Conservation (phyloP, 108 stramenopile species). For the Schizochytrium sp. region DNA sequence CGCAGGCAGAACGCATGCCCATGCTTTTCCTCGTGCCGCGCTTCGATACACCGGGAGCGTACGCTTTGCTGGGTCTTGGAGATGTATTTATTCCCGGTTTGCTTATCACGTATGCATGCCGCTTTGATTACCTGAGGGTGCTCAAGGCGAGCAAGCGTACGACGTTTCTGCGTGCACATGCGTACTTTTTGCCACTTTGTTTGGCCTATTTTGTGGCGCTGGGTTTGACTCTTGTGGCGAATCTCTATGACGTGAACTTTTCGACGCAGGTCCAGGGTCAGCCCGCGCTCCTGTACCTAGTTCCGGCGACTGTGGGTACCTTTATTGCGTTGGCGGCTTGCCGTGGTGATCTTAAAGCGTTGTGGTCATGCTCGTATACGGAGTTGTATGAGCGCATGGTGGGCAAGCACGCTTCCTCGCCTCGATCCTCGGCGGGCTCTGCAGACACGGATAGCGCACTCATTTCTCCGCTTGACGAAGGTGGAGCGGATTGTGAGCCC, state of each 20-base stretch:
- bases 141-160: not conserved
- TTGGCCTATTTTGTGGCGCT: constrained; percentile 2
- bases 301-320: not conserved
- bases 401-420: not conserved
- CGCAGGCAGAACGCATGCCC: constrained; percentile 7
- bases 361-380: not conserved
- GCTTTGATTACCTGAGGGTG: not conserved
- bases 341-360: not conserved
- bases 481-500: too few relatives aligned
- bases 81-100: constrained; percentile 22
- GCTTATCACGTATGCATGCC: not conserved
- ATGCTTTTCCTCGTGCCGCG: constrained; percentile 15
- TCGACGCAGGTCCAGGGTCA: not conserved
- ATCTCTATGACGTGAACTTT: not conserved
- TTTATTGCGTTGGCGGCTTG: not conserved
- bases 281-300: constrained; percentile 15
- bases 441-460: not conserved
- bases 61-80: constrained; percentile 19
- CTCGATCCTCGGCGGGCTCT: not conserved
- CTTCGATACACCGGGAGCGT: not conserved
- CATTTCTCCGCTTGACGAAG: not conserved
- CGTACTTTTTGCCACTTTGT: not conserved
- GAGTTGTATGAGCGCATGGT: constrained; percentile 6
- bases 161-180: not conserved
- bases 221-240: not conserved